Evolutionary conservation across 768 basidiomycete species (phyloP), one percentile per base, ranked within the genome.

Genomic region (Tephrocybe sp.): DNA sequence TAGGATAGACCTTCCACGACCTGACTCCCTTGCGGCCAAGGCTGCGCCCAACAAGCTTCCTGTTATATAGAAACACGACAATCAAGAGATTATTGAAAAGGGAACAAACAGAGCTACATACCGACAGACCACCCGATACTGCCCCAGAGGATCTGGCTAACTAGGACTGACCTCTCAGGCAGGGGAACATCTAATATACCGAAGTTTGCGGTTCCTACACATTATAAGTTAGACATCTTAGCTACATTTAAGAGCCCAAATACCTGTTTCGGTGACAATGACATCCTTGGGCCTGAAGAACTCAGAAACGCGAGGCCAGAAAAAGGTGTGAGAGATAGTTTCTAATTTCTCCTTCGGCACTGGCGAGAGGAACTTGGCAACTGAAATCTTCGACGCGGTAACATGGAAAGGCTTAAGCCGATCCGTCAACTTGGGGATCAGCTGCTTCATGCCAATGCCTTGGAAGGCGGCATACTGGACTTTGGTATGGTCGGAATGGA

Each of bases 111-210:
- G 3, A 5, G 2, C 0, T 9, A 58, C 74, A 71, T 65, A 73
- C 91, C 90, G 34, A 88, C 83, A 15, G 87, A 83, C 86, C 88
- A 97, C 0, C 95, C 95, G 58, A 98, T 97, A 52, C 86, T 87
- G 44, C 95, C 94, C 86, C 90, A 97, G 4, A 97, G 70, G 45
- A 96, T 83, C 68, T 94, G 92, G 54, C 77, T 81, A 33, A 92
- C 54, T 51, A 86, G 82, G 4, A 83, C 66, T 0, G 84, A 72
- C 39, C 81, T 75, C n/a, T 81, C 74, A 0, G 95, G 95, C 10
- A 96, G 69, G 1, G 85, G 83, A 25, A 92, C 78, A 54, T 91
- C 90, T 34, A 93, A 65, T 41, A 96, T 80, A 39, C 94, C 95
- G 64, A 96, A 97, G 54, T 76, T 86, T 11, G 90, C 83, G 0